phyloP scores from a whole-genome alignment of 345 rosid species.

The Chamaenerion angustifolium region DNA sequence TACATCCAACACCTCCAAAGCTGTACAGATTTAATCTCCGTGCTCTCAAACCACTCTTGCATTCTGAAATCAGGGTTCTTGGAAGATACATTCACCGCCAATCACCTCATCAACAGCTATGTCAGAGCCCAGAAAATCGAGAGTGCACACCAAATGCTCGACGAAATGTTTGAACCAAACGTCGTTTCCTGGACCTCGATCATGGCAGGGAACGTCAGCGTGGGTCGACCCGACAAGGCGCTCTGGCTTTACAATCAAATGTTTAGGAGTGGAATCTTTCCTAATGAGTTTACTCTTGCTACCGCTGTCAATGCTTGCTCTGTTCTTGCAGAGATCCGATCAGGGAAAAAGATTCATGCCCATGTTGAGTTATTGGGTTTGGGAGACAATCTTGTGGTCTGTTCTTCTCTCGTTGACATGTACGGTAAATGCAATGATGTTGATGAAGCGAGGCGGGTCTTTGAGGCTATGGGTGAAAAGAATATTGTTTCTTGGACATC shows the following conservation, averaged over 20 bases:
- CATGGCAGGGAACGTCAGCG: conserved; percentile 33
- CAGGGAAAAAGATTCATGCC: conserved; percentile 46
- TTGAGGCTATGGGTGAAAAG: conserved; percentile 38
- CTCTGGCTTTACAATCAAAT: conserved; percentile 27
- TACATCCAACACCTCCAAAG: conserved; percentile 18
- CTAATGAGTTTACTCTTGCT: conserved; percentile 51
- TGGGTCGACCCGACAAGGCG: conserved; percentile 23
- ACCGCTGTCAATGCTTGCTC: conserved; percentile 55
- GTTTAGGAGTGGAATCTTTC: conserved; percentile 20
- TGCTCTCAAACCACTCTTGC: conserved; percentile 15
- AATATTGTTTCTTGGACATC: conserved; percentile 77
- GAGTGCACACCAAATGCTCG: conserved; percentile 35
- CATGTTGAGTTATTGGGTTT: conserved; percentile 37
- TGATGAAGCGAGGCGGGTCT: conserved; percentile 49
- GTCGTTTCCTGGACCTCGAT: conserved; percentile 69
- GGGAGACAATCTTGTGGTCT: conserved; percentile 35
- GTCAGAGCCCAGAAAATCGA: conserved; percentile 12
- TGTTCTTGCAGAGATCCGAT: conserved; percentile 23
- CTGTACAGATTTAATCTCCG: conserved; percentile 17
- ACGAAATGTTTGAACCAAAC: conserved; percentile 60
- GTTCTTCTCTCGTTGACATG: conserved; percentile 74
- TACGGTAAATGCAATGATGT: conserved; percentile 78
- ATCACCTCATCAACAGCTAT: conserved; percentile 39
- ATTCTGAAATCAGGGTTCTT: conserved; percentile 33
- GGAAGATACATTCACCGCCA: conserved; percentile 19